Base-by-base conservation (phyloP, 2,329 filamentous ascomycete species). In the Aureobasidium pullulans region DNA sequence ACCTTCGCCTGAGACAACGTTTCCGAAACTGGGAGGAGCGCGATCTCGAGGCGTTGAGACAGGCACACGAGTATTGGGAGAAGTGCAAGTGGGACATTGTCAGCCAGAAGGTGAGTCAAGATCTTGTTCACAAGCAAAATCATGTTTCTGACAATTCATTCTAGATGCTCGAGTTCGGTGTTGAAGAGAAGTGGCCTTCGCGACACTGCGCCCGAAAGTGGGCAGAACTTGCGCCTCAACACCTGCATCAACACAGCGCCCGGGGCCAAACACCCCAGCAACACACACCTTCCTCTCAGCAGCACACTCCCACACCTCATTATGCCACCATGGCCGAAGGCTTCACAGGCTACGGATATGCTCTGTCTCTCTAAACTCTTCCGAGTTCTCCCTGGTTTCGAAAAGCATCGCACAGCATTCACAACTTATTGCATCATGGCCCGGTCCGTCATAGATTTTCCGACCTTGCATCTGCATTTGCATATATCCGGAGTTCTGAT, bases 61-160 rank as follows among this genome's bases (percentile, higher is more conserved):
- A 75, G 66, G 79, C 79, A 34, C 74, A 79, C 64, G 78, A 81
- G 63, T 79, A 79, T 67, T 81, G 77, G 77, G 75, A 75, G 56
- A 77, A 77, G 64, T 75, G 72, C 68, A 80, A 80, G 66, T 82
- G 79, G 67, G 78, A 81, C 48, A 80, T 81, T 62, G 79, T 82
- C 62, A 70, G 73, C 56, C 70, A 74, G 57, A 81, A 80, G 73
- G 79, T 80, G 65, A 63, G 69, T 60, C 19, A 32, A 8, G 11
- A 16, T 32, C 31, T 37, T 40, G 11, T 28, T 13, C 29, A 15
- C 23, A 29, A 11, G 31, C 11, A 23, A 23, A 2, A 23, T 37
- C 11, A 34, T 10, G 7, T 28, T 37, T 52, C 50, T 57, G 13
- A 58, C 42, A 50, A 7, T 8, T 15, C 28, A 67, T 32, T 2